Evolutionary conservation across 495 filamentous ascomycete genomes (phyloP).

Genomic region (Aspergillus incahuasiensis): DNA sequence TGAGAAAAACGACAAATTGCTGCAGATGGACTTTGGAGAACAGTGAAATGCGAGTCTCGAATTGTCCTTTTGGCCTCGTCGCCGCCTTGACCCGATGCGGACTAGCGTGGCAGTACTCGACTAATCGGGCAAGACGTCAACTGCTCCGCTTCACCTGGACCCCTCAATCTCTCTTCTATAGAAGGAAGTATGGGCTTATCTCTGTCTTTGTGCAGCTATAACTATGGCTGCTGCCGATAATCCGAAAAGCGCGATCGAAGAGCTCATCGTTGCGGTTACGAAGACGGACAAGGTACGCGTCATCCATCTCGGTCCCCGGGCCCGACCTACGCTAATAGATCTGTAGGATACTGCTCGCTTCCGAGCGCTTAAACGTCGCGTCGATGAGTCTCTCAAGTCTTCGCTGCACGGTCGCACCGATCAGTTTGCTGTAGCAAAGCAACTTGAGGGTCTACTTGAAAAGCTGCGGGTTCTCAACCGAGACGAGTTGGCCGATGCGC

Average conservation of each 20-base stretch:
- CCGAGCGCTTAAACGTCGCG: conserved; percentile 25
- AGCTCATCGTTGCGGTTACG: conserved; percentile 31
- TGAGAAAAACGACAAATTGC: conserved; percentile 16
- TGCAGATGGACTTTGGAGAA: neutral
- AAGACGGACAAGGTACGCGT: conserved; percentile 26
- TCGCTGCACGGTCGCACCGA: conserved; percentile 69
- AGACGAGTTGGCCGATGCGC: conserved; percentile 75
- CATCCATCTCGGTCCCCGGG: neutral
- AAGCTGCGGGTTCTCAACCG: conserved; percentile 76
- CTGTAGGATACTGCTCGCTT: conserved; percentile 30
- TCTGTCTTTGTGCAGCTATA: neutral
- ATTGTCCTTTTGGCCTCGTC: neutral
- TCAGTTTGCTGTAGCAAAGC: conserved; percentile 76
- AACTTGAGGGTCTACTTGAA: conserved; percentile 77
- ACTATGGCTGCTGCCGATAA: conserved; percentile 47
- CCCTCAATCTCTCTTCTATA: neutral
- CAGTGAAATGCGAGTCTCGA: conserved; percentile 3
- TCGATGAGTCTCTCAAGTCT: conserved; percentile 35
- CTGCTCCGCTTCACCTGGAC: neutral
- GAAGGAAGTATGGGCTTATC: neutral
- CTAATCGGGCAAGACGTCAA: conserved; percentile 18
- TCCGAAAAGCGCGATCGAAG: conserved; percentile 31
- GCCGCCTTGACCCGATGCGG: conserved; percentile 29
- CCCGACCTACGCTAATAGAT: conserved; percentile 44
- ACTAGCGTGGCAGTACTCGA: conserved; percentile 22